Evolutionary conservation across 129 eudicot species (phyloP).

Genomic region (Mikania micrantha): DNA sequence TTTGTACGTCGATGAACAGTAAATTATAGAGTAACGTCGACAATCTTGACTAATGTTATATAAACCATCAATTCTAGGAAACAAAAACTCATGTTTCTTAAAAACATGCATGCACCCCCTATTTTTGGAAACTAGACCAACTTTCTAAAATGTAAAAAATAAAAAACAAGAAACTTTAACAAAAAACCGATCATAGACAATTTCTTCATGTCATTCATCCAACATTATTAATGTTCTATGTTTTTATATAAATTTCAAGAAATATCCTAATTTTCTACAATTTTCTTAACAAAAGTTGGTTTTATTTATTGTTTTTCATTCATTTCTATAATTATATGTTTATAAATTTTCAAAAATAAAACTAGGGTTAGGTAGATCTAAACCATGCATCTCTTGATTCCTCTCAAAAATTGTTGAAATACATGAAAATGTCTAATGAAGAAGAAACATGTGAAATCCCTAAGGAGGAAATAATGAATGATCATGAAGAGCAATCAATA

Average conservation of each 20-base stretch:
- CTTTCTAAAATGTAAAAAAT: slow-evolving; percentile 26
- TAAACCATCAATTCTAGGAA: slow-evolving; percentile 13
- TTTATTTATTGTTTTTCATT: not conserved
- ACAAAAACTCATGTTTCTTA: slow-evolving; percentile 14
- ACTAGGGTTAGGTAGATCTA: slow-evolving; percentile 10
- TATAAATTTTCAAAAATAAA: not conserved
- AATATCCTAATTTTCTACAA: slow-evolving; percentile 17
- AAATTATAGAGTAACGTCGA: no score
- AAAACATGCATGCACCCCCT: slow-evolving; percentile 22
- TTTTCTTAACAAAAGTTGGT: slow-evolving; percentile 9
- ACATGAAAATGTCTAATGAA: slow-evolving; percentile 16
- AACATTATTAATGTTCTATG: slow-evolving; percentile 1
- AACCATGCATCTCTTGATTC: slow-evolving; percentile 6
- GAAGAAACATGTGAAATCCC: slow-evolving; percentile 8
- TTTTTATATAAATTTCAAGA: slow-evolving; percentile 7
- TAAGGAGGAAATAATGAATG: slow-evolving; percentile 7
- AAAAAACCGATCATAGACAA: slow-evolving; percentile 18
- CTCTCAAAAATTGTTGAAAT: not conserved
- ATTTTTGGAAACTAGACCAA: not conserved
- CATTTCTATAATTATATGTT: not conserved
- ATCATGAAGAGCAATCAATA: slow-evolving; percentile 16
- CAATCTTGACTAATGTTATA: no score
- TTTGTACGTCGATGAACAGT: no score
- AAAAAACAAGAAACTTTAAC: slow-evolving; percentile 18
- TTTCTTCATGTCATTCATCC: slow-evolving; percentile 12